Evolutionary conservation across 1,284 basidiomycete species (phyloP).

Genomic region (Ceratobasidium sp.): DNA sequence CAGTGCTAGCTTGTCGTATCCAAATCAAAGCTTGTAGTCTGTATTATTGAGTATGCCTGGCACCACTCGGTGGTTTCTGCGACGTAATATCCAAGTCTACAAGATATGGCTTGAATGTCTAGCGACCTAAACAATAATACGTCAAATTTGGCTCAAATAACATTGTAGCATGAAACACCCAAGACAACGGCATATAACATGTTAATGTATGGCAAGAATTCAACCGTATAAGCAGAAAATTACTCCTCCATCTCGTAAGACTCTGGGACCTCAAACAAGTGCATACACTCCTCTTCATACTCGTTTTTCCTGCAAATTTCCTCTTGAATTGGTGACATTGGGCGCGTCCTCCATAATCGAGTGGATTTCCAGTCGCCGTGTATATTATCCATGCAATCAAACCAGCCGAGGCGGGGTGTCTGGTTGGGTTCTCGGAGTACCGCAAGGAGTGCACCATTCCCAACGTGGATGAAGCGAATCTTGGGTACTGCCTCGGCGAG

Average conservation of each 20-base stretch:
- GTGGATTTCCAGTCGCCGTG: not conserved
- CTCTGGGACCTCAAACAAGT: not conserved
- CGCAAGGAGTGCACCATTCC: not conserved
- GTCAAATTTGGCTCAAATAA: too few relatives aligned
- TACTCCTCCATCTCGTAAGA: not conserved
- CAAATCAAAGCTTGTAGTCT: too few relatives aligned
- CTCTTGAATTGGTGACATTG: not conserved
- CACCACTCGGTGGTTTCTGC: too few relatives aligned
- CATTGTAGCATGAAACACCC: too few relatives aligned
- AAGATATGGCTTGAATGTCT: too few relatives aligned
- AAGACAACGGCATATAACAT: not conserved
- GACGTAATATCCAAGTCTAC: too few relatives aligned
- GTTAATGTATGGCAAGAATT: not conserved
- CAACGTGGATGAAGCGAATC: slow-evolving; percentile 13
- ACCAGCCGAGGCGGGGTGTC: not conserved
- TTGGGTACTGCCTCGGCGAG: not conserved
- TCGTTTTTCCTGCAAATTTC: not conserved
- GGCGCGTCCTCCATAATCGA: not conserved
- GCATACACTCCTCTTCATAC: not conserved
- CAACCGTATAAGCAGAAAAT: not conserved
- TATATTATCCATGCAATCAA: not conserved
- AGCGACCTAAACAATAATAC: too few relatives aligned
- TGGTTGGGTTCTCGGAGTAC: not conserved
- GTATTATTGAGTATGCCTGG: too few relatives aligned
- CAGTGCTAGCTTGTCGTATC: too few relatives aligned